These are phyloP conservation scores for Helicostylum pulchrum DNA, from an alignment of 192 early-diverging fungal genomes.

Conservation along the genomic window DNA sequence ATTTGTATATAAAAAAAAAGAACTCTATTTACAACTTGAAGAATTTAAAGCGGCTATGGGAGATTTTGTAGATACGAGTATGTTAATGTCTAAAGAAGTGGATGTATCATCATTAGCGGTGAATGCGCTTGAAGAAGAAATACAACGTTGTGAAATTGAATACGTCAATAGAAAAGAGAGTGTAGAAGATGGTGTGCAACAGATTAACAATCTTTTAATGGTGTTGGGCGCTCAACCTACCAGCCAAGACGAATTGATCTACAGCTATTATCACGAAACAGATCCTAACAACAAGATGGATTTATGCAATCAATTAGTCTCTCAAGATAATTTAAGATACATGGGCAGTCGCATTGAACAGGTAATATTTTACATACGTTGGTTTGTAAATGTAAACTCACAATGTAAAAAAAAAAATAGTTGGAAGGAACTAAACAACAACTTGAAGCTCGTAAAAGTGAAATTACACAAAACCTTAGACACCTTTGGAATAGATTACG, in stretches of 20 bases:
- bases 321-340: neutral
- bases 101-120: conserved; percentile 28
- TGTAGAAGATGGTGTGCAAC: neutral
- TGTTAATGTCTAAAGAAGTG: conserved; percentile 7
- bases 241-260: neutral
- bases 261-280: neutral
- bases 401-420: neutral
- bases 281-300: neutral
- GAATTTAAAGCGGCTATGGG: conserved; percentile 7
- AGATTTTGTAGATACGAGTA: conserved; percentile 16
- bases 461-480: conserved; percentile 15
- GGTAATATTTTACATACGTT: neutral
- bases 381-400: neutral
- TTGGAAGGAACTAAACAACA: conserved; percentile 27
- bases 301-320: conserved; percentile 1
- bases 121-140: conserved; percentile 27
- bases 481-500: conserved; percentile 22
- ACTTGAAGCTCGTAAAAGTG: conserved; percentile 21
- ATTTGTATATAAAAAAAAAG: neutral
- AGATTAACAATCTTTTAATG: neutral
- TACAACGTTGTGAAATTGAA: conserved; percentile 27
- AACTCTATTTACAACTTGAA: conserved; percentile 21
- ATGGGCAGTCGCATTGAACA: neutral
- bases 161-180: conserved; percentile 14
- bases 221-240: neutral